Percentiles rank a stretch among this genome's conserved stretches.
phyloP scores from a whole-genome alignment of 2,329 filamentous ascomycete species.

The Clonostachys byssicola region DNA sequence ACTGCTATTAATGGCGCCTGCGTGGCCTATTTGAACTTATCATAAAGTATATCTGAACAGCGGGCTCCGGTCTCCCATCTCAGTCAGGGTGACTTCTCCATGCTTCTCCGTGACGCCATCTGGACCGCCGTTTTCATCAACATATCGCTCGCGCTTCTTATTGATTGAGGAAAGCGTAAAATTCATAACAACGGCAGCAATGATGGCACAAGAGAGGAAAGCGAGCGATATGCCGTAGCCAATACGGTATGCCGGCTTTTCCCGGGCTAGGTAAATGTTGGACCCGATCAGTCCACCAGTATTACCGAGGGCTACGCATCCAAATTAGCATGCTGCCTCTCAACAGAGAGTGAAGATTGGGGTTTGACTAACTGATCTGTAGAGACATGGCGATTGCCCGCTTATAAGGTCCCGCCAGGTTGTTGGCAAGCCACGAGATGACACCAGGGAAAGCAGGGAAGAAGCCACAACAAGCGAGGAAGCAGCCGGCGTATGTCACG shows the following conservation, averaged over 20 bases:
- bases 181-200: too few relatives aligned
- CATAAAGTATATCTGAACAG: conserved; percentile 14
- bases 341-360: not conserved
- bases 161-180: too few relatives aligned
- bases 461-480: conserved; percentile 5
- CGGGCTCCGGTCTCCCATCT: conserved; percentile 15
- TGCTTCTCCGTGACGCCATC: conserved; percentile 12
- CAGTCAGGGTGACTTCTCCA: conserved; percentile 8
- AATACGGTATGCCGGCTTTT: conserved; percentile 3
- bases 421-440: conserved; percentile 5
- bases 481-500: conserved; percentile 4
- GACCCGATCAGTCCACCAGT: conserved; percentile 5
- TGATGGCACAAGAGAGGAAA: not conserved
- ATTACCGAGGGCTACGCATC: not conserved
- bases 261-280: conserved; percentile 3
- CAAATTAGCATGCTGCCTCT: not conserved
- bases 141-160: too few relatives aligned
- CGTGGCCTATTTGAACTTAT: too few relatives aligned
- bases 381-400: conserved; percentile 4
- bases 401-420: conserved; percentile 4
- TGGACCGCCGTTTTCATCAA: too few relatives aligned
- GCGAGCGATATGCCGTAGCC: conserved; percentile 4
- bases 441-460: conserved; percentile 5
- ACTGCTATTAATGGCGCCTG: too few relatives aligned
- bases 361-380: conserved; percentile 2